Base-by-base conservation (phyloP, 192 early-diverging fungal genomes). In the Coemansia sp. region DNA sequence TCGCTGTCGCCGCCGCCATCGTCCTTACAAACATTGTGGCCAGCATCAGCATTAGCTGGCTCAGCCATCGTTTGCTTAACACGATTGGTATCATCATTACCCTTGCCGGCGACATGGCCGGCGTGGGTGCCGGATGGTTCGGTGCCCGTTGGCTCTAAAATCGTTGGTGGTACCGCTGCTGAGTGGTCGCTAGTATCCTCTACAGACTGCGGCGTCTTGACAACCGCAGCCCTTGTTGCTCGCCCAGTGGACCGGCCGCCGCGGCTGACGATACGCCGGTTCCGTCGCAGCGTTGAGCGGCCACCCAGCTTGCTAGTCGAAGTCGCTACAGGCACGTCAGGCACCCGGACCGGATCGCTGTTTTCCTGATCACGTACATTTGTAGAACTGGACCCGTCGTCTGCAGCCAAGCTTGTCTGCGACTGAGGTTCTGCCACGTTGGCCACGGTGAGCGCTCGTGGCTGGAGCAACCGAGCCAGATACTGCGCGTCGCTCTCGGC, bases 401-500 rank as follows among this genome's bases (percentile, higher is more conserved):
- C 27, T 2, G 14, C 22, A 55, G 10, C 50, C 48, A 8, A 25
- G 44, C 8, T 52, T 9, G 48, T 32, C 49, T 5, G 21, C 31
- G 23, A 38, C 44, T 24, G 6, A 47, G 22, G 27, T 18, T 32
- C 65, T 24, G 60, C 64, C 26, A 67, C 60, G 24, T 76, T 76
- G 34, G 53, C 68, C 16, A 70, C 44, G 12, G 57, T 54, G 26
- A 67, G 54, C 32, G 16, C 55, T 31, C 60, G 64, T 41, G 62
- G 64, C 49, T 27, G 55, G 10, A 49, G 48, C 16, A 80, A 57
- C 26, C 61, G 63, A 2, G 77, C 51, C 34, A 74, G 44, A 31
- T 80, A 80, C 19, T 70, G 54, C 52, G 64, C 62, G 56, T 72
- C 76, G 54, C 67, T 79, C 31, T 75, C 67, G 48, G 51, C 53